Base-by-base conservation (phyloP, 768 basidiomycete species). In the Punctularia strigosozonata region DNA sequence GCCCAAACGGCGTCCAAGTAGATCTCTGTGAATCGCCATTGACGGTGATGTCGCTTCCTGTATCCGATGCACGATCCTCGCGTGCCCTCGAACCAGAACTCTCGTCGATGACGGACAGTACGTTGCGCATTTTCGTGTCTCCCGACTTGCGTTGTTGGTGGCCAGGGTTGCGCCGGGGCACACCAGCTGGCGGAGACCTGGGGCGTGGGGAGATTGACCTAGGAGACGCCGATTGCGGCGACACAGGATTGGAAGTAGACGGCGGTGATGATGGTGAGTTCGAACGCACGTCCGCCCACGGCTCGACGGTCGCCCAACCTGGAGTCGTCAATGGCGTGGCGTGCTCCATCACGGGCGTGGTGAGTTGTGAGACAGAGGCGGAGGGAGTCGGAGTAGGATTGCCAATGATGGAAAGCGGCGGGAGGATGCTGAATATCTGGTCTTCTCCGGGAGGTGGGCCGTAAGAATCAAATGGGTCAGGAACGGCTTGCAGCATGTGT, bases 401-500 rank as follows among this genome's bases (percentile, higher is more conserved):
- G 64, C 80, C 79, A 42, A 87, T 77, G 36, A 73, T 69, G 23
- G 83, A 82, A 23, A 89, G 66, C 3, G 92, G 91, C 4, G 88
- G 79, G 2, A 97, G 71, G 43, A 95, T 92, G 53, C 78, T 87
- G 62, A 94, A 94, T 46, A 95, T 91, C 53, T 89, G 81, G 50
- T 90, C 82, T 56, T 91, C 86, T 30, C 84, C 68, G 49, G 82
- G 85, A 3, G 83, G 80, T 17, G 85, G 84, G 4, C 87, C 88
- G 50, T 94, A 94, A 0, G 87, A 74, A 46, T 94, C 90, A 46
- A 94, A 94, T 23, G 91, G 87, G 55, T 95, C 91, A 15, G 90
- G 90, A 34, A 92, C 71, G 6, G 82, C 73, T 57, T 88, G 80
- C 2, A 97, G 65, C 77, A 97, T 83, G 2, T 83, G 83, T 54